Evolutionary conservation across 371 early-diverging fungal species (phyloP).

Genomic region (Rhizopus arrhizus): DNA sequence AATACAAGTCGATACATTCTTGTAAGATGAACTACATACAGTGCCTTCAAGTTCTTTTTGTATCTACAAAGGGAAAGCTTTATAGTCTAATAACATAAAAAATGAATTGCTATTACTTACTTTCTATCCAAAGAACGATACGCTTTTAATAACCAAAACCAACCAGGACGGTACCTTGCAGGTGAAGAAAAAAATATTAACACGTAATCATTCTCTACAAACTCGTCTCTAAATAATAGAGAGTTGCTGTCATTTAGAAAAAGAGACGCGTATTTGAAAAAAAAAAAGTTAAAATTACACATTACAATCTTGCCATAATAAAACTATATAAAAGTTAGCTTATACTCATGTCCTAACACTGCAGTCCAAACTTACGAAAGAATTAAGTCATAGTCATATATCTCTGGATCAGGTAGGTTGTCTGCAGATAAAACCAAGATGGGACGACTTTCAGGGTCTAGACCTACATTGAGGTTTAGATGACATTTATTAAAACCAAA

Average conservation of each 20-base stretch:
- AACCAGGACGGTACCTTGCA: constrained; percentile 73
- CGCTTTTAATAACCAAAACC: constrained; percentile 85
- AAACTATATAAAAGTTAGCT: constrained; percentile 25
- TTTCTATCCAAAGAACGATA: constrained; percentile 77
- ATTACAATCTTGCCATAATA: constrained; percentile 45
- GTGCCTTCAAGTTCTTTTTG: constrained; percentile 89
- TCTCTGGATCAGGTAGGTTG: constrained; percentile 76
- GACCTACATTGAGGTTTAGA: constrained; percentile 53
- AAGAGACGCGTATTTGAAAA: not conserved
- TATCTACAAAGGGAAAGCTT: constrained; percentile 53
- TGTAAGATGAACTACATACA: constrained; percentile 84
- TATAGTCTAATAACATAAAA: not conserved
- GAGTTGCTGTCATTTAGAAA: not conserved
- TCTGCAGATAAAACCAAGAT: constrained; percentile 81
- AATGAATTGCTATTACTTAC: constrained; percentile 35
- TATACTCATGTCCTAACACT: not conserved
- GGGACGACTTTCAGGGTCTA: constrained; percentile 82
- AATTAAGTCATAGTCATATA: constrained; percentile 79
- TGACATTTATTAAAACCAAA: not conserved
- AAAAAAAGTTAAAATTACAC: constrained; percentile 7
- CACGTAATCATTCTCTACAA: constrained; percentile 87
- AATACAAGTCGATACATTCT: constrained; percentile 43
- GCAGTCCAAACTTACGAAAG: constrained; percentile 57
- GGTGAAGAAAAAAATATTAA: constrained; percentile 87
- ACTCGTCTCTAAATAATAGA: constrained; percentile 52